These are phyloP conservation scores for Claviceps arundinis DNA, from an alignment of 2,329 filamentous ascomycete genomes.

Conservation along the genomic window DNA sequence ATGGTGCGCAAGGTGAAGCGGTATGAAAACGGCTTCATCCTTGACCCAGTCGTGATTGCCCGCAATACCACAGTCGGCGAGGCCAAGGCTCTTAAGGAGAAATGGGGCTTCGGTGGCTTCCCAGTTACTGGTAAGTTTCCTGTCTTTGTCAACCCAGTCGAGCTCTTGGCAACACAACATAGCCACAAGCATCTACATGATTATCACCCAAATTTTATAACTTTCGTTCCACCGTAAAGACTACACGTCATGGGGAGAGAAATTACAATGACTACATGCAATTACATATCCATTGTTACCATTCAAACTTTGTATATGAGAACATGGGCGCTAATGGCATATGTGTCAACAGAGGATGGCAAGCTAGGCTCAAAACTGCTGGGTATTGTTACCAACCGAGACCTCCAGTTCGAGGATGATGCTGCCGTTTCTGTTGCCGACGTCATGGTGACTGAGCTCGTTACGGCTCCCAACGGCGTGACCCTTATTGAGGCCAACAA, in stretches of 20 bases:
- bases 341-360: constrained; percentile 57
- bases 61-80: constrained; percentile 81
- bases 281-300: constrained; percentile 5
- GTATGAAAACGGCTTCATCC: constrained; percentile 98
- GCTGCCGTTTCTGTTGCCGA: constrained; percentile 59
- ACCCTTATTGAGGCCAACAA: constrained; percentile 80
- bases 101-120: constrained; percentile 97
- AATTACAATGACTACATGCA: constrained; percentile 20
- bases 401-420: constrained; percentile 90
- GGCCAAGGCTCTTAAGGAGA: constrained; percentile 84
- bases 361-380: constrained; percentile 90
- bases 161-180: constrained; percentile 1
- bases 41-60: constrained; percentile 85
- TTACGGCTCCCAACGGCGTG: constrained; percentile 75
- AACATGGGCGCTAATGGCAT: constrained; percentile 5
- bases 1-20: constrained; percentile 99
- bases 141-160: constrained; percentile 8
- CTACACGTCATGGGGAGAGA: constrained; percentile 67
- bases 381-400: constrained; percentile 93
- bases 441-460: constrained; percentile 91
- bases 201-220: constrained; percentile 73
- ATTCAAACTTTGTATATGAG: background rate
- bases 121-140: constrained; percentile 82
- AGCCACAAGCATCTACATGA: constrained; percentile 40
- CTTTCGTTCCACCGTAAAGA: constrained; percentile 99